Base-by-base conservation (phyloP, 2,329 filamentous ascomycete species). In the Pyrenochaeta sp. region DNA sequence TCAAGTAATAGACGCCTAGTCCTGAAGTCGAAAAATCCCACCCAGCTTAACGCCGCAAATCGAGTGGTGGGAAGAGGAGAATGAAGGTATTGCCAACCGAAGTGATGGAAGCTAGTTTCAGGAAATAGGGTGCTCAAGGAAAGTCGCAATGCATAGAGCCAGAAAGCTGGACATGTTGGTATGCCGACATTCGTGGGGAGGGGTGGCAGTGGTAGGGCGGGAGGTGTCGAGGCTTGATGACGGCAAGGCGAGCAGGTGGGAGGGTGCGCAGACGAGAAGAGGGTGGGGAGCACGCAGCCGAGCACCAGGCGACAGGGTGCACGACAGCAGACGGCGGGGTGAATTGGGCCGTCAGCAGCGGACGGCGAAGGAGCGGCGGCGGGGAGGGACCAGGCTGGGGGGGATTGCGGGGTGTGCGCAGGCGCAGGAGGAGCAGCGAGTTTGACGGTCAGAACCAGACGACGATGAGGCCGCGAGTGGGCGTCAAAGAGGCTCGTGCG, bases 81-180 rank as follows among this genome's bases (percentile, higher is more conserved):
- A 68, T 35, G 60, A 69, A 64, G 57, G 59, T 55, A 56, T 48
- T 53, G 41, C 44, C 45, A 41, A 52, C 50, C 51, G 49, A 61
- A 64, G 56, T 38, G 48, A 57, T 52, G 41, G 55, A 61, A 48
- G 51, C 52, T 52, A 46, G 26, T 67, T 63, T 72, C 69, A 72
- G 63, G 70, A 73, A 71, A 71, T 72, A 52, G 75, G 74, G 66
- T 75, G 73, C 72, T 78, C 76, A 79, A 79, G 76, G 77, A 77
- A 72, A 73, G 65, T 75, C 61, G 69, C 73, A 69, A 72, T 72
- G 63, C 68, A 65, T 68, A 72, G 58, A 64, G 71, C 73, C 70
- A 71, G 66, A 68, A 62, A 69, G 67, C 65, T 75, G 74, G 72
- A 75, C 76, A 79, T 79, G 68, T 67, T 78, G 74, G 72, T 71